Conservation (phyloP, 2,329 filamentous ascomycete species). For the Albifimbria verrucaria region DNA sequence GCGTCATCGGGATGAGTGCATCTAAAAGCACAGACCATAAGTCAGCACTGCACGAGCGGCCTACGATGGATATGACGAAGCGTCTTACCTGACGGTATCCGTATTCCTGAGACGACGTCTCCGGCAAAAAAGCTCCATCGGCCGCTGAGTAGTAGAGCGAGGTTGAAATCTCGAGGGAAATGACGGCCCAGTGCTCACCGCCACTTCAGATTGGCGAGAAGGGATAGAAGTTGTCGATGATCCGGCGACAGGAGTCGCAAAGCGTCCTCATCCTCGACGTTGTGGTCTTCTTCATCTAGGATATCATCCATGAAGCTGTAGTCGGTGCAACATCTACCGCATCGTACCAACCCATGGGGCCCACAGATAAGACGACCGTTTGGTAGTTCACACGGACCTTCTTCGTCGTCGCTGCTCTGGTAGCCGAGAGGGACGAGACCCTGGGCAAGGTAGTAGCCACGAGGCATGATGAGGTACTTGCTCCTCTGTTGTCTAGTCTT, state of each 20-base stretch:
- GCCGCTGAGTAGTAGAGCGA: neutral
- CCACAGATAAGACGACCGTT: slow-evolving; percentile 33
- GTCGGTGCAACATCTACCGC: slow-evolving; percentile 29
- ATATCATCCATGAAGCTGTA: slow-evolving; percentile 31
- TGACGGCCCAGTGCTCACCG: neutral
- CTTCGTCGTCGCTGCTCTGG: slow-evolving; percentile 24
- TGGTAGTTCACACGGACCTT: slow-evolving; percentile 29
- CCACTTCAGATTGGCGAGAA: neutral
- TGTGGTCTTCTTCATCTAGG: slow-evolving; percentile 14
- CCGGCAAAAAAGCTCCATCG: neutral
- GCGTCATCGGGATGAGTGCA: neutral
- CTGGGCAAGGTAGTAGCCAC: slow-evolving; percentile 9
- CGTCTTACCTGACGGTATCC: neutral
- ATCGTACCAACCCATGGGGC: slow-evolving; percentile 26
- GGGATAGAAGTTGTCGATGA: neutral
- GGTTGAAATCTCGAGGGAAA: neutral
- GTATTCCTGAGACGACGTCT: neutral
- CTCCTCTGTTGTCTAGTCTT: slow-evolving; percentile 5
- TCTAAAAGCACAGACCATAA: neutral
- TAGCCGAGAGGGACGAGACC: slow-evolving; percentile 8
- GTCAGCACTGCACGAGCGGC: neutral
- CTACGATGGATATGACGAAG: neutral
- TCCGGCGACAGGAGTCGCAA: slow-evolving; percentile 1
- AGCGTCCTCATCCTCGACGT: slow-evolving; percentile 7
- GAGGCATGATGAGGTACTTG: slow-evolving; percentile 7